phyloP scores from a whole-genome alignment of 257 asterid genomes.

The Ocimum tenuiflorum region DNA sequence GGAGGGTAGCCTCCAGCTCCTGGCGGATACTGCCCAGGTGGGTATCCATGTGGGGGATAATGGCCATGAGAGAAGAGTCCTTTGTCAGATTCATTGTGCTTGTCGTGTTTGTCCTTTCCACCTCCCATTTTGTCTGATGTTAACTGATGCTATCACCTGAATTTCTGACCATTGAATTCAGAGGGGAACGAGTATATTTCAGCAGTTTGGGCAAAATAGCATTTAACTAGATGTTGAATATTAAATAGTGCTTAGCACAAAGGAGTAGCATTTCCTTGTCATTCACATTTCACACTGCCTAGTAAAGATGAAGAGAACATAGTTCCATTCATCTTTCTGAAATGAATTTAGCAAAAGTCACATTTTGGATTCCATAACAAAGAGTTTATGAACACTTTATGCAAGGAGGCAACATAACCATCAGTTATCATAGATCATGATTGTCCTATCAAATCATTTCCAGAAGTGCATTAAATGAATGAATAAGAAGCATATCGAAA shows the following conservation, averaged over 20 bases:
- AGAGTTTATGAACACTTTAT: too few species aligned
- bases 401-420: too few species aligned
- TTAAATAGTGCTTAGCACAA: too few species aligned
- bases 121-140: slow-evolving; percentile 41
- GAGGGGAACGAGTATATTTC: not conserved
- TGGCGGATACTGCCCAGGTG: slow-evolving; percentile 46
- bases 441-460: slow-evolving; percentile 1
- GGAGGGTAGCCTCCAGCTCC: slow-evolving; percentile 44
- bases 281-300: too few species aligned
- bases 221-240: not conserved
- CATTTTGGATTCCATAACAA: too few species aligned
- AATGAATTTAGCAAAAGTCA: too few species aligned
- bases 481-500: not conserved
- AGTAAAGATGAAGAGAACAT: too few species aligned
- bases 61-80: slow-evolving; percentile 34
- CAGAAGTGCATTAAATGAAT: not conserved
- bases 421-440: too few species aligned
- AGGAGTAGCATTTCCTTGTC: too few species aligned
- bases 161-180: not conserved
- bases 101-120: slow-evolving; percentile 33
- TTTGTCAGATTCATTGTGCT: slow-evolving; percentile 36
- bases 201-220: too few species aligned
- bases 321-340: too few species aligned
- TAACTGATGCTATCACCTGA: slow-evolving; percentile 13
- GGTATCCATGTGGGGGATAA: slow-evolving; percentile 27